Evolutionary conservation across 305 asterid genomes (phyloP), one percentile per base, ranked within the genome.

Genomic region (Withania somnifera): DNA sequence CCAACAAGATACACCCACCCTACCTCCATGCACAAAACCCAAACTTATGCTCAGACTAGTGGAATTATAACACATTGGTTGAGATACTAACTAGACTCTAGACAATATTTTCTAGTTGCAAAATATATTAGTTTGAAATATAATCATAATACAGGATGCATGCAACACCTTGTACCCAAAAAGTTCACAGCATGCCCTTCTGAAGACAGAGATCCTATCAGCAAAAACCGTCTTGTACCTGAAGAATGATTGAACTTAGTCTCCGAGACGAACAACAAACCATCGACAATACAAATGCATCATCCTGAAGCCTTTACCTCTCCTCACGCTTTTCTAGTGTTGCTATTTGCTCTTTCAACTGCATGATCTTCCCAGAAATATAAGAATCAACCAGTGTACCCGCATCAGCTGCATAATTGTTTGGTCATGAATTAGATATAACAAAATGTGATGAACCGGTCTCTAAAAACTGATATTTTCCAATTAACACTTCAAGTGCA

Each of bases 131-230:
- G 77, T 6, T 15, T 10, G 6, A 50, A 67, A 50, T 80, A 80
- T 45, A 79, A 47, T 24, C 79, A 24, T 24, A 45, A 14, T 9
- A 50, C 83, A 63, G 51, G 60, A 80, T 50, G 81, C 60, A 87
- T 69, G 69, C 15, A 42, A 75, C 92, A 95, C 98, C 99, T 96
- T 93, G 90, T 96, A 96, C 86, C 98, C 99, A 86, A 96, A 96
- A 82, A 94, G 98, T 84, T 93, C 99, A 86, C 98, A 94, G 91
- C 98, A 95, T 24, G 99, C 99, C 86, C 97, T 92, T 88, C 99
- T 89, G 86, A 95, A 95, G 81, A 95, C 99, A 80, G 99, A 93
- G 82, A 95, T 95, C 88, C 97, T 86, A 86, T 95, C 99, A 0
- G 98, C 98, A 88, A 95, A 95, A 79, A 94, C 99, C 42, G 97